Conservation (phyloP, 176 grass and related monocot species). For the Coix lacrymajobi region DNA sequence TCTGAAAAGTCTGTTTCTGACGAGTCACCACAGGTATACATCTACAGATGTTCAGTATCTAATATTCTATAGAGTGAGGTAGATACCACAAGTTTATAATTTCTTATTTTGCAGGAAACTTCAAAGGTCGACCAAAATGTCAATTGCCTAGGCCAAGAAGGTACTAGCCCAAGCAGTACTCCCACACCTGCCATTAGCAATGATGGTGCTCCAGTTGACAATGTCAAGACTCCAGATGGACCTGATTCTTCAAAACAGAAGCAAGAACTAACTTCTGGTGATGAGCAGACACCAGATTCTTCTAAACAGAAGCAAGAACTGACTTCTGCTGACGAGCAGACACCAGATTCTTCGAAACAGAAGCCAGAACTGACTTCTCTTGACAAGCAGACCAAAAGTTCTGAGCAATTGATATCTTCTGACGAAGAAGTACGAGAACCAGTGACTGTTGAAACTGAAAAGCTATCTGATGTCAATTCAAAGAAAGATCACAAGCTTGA, state of each 20-base stretch:
- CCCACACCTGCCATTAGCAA: slow-evolving; percentile 32
- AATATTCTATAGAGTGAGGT: not conserved
- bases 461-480: slow-evolving; percentile 26
- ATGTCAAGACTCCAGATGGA: slow-evolving; percentile 36
- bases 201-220: slow-evolving; percentile 26
- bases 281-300: not conserved
- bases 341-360: slow-evolving; percentile 49
- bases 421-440: slow-evolving; percentile 32
- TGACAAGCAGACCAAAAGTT: slow-evolving; percentile 22
- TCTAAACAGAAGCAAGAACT: not conserved
- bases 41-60: not conserved
- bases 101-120: slow-evolving; percentile 43
- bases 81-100: not conserved
- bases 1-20: slow-evolving; percentile 49
- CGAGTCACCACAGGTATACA: slow-evolving; percentile 40
- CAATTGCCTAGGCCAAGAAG: slow-evolving; percentile 46
- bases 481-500: slow-evolving; percentile 26
- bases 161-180: slow-evolving; percentile 23
- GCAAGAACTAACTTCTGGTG: not conserved
- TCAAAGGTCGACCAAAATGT: slow-evolving; percentile 42
- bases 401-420: slow-evolving; percentile 33
- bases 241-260: slow-evolving; percentile 6
- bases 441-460: slow-evolving; percentile 14
- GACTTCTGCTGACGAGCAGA: not conserved
- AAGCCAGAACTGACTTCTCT: slow-evolving; percentile 39